Evolutionary conservation across 805 yeast species (phyloP).

Genomic region (Kuraishia ogatae): DNA sequence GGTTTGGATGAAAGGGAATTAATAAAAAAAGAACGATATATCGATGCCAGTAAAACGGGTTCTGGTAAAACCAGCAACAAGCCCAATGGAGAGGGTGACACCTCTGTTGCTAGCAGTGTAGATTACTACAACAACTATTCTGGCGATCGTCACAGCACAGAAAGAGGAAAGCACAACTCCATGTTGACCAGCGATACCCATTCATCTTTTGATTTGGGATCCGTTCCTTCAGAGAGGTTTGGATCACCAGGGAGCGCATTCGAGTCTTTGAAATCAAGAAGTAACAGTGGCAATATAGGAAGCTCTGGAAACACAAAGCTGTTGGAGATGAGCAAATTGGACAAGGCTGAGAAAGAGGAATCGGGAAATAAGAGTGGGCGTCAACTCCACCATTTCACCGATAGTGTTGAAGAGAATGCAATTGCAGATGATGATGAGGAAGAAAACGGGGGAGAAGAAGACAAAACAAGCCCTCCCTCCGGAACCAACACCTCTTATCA

Average conservation of each 20-base stretch:
- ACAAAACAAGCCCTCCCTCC: slow-evolving; percentile 8
- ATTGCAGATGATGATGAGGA: slow-evolving; percentile 8
- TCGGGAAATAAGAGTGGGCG: not conserved
- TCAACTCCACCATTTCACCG: not conserved
- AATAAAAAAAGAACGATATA: too few relatives aligned
- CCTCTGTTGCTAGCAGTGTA: not conserved
- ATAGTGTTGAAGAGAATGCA: slow-evolving; percentile 3
- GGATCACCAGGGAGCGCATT: not conserved
- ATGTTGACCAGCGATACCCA: slow-evolving; percentile 11
- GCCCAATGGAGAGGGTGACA: not conserved
- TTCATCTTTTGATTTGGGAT: slow-evolving; percentile 13
- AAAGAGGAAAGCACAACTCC: slow-evolving; percentile 8
- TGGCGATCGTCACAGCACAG: not conserved
- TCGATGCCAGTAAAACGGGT: too few relatives aligned
- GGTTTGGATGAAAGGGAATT: not conserved
- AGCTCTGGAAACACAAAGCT: not conserved
- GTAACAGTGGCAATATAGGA: not conserved
- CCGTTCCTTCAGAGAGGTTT: not conserved
- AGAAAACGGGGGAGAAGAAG: slow-evolving; percentile 1
- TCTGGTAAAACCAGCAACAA: too few relatives aligned
- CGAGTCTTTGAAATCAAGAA: not conserved
- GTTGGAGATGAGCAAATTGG: not conserved
- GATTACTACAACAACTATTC: not conserved
- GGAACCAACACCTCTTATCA: slow-evolving; percentile 3
- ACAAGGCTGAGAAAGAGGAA: not conserved